Base-by-base conservation (phyloP, 441 rosid species). In the Erysimum pusillum region DNA sequence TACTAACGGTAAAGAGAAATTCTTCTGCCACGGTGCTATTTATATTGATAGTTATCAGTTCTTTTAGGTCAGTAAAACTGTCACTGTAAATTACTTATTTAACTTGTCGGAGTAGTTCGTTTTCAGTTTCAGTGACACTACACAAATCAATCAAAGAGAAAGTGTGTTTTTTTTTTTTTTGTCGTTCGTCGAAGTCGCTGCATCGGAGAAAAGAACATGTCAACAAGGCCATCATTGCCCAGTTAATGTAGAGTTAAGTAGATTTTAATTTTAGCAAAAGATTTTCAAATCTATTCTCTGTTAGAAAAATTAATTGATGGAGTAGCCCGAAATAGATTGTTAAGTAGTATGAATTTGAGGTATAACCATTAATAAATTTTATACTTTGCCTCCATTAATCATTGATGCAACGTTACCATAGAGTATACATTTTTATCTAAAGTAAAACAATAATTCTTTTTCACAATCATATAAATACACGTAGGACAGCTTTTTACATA, bases 401-500 rank as follows among this genome's bases (percentile, higher is more conserved):
- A 53, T 54, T 63, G 54, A 74, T 48, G 41, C 78, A 74, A 56
- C 31, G 10, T 12, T 18, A 15, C 13, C 41, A 38, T 5, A n/a
- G 15, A n/a, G 36, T 66, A 34, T 22, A 46, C 42, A 66, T 15
- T 58, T 34, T 51, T 66, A 46, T 58, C 61, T 41, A 75, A 67
- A 67, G 79, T 75, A 39, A 67, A 59, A 67, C 36, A 59, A 60
- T 18, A 13, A 49, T 60, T 75, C 14, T 6, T 67, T 49, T 67
- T 52, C 54, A 51, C 74, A 52, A 68, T 68, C 69, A 60, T 68
- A 31, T 34, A 67, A 42, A 64, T 62, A 69, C 18, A 69, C 58
- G 22, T 8, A 52, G 14, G 57, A 62, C 75, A 61, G 69, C 75
- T 69, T 76, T 76, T 76, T 53, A 63, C 66, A 70, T 63, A 54